Conservation (phyloP, 139 green algal species). For the Haematococcus lacustris region DNA sequence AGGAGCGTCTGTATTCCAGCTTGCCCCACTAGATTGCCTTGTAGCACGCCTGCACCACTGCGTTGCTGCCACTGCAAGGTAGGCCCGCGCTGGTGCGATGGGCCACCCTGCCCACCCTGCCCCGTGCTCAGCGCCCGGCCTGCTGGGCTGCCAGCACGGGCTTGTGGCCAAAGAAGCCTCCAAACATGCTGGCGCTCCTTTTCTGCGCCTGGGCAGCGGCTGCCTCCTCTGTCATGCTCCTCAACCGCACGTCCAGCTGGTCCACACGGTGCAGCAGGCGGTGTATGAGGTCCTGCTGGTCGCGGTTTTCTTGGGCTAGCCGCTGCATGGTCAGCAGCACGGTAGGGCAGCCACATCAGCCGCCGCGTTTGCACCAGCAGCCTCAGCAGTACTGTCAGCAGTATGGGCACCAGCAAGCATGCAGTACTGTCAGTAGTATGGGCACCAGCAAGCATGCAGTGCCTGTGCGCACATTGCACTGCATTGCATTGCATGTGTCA, state of each 20-base stretch:
- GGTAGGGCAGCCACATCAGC: not conserved
- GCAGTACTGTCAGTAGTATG: not conserved
- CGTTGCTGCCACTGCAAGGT: too few relatives aligned
- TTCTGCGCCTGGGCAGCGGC: not conserved
- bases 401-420: not conserved
- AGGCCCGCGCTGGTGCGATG: too few relatives aligned
- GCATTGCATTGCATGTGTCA: not conserved
- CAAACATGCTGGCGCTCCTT: conserved; percentile 7
- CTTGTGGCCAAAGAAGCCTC: conserved; percentile 32
- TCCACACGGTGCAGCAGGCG: conserved; percentile 32
- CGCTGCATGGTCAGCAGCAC: too few relatives aligned
- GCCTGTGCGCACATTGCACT: not conserved
- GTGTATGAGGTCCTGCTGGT: conserved; percentile 40
- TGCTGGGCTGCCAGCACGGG: too few relatives aligned
- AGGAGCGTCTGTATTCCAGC: too few relatives aligned
- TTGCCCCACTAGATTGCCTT: too few relatives aligned
- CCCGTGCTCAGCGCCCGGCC: too few relatives aligned
- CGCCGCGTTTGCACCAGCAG: not conserved
- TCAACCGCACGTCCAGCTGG: conserved; percentile 24
- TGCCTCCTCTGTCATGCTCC: conserved; percentile 12
- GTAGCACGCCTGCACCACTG: too few relatives aligned
- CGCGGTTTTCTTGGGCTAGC: conserved; percentile 28
- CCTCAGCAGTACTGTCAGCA: not conserved
- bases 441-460: not conserved
- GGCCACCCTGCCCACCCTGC: too few relatives aligned